Evolutionary conservation across 139 green algal genomes (phyloP), one percentile per base, ranked within the genome.

Genomic region (Micromonas pusilla): DNA sequence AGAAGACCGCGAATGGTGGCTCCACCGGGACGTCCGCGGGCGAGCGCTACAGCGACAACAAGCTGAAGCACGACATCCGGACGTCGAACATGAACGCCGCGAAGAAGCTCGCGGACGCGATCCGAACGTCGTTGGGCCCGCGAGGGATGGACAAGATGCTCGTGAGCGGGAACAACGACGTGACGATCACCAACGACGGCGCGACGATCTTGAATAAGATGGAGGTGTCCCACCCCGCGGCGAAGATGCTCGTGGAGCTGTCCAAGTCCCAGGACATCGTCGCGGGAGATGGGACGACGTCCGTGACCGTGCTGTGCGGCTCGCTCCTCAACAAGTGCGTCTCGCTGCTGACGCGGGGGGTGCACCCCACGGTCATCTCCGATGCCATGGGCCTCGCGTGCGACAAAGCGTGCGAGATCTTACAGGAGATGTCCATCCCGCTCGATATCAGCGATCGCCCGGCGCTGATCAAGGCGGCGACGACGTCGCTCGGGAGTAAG

Each of bases 71-170:
- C 87, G 85, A 89, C 39, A 91, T 99, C 0, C 87, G 96, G 0
- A 87, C 89, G 0, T 85, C 86, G 34, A 99, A 99, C 84, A 99
- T 99, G 39, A 89, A 96, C 81, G 90, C 94, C n/a, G 95, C 95
- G 9, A 99, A 99, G 79, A 92, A 94, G 16, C 90, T 99, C 2
- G 93, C 95, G 28, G 95, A 99, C 82, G 94, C 93, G 28, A 89
- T 99, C 21, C 86, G 95, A 5, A 99, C 95, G 5, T 93, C 85
- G 60, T 72, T 99, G 39, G 95, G 95, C 1, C 95, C 95, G 0
- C 78, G 94, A 23, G 95, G 95, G 31, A 98, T 99, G 94, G 95
- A 99, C 86, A 99, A 99, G 81, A 99, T 99, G 95, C 92, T 98
- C 19, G 88, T 86, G 3, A 85, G 91, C 39, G 83, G 91, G 0